A percentile compares a stretch with the other conserved stretches of the same genome.
These are phyloP conservation scores for Podospora comata DNA, from an alignment of 495 filamentous ascomycete genomes.

Conservation along the genomic window DNA sequence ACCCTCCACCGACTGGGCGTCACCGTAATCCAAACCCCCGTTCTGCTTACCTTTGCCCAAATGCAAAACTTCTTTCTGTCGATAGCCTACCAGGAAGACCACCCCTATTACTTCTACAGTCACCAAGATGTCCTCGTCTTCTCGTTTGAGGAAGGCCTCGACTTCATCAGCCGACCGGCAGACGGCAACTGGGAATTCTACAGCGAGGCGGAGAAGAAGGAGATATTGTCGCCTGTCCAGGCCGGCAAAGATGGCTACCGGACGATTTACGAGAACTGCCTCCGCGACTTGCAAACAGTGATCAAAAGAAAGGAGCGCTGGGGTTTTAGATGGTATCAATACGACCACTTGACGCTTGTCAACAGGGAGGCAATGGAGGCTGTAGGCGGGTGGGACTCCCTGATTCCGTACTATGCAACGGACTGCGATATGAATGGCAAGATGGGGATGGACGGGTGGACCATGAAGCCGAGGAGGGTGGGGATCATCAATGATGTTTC, in stretches of 20 bases:
- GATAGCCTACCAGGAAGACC: constrained; percentile 54
- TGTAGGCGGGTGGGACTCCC: constrained; percentile 58
- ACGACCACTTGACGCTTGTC: constrained; percentile 56
- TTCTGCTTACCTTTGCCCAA: constrained; percentile 59
- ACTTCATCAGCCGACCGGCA: constrained; percentile 30
- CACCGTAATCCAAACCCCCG: constrained; percentile 55
- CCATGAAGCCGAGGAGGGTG: constrained; percentile 40
- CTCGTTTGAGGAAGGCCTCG: constrained; percentile 48
- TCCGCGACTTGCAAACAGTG: constrained; percentile 41
- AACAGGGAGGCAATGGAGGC: constrained; percentile 50
- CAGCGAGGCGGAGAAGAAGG: constrained; percentile 37
- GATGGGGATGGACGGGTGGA: constrained; percentile 50
- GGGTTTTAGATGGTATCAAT: constrained; percentile 53
- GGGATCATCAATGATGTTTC: constrained; percentile 54
- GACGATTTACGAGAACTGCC: constrained; percentile 49
- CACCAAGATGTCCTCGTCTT: constrained; percentile 58
- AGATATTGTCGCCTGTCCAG: constrained; percentile 27
- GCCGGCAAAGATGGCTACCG: constrained; percentile 43
- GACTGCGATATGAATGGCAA: constrained; percentile 59
- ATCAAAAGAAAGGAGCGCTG: constrained; percentile 36
- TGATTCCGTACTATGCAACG: constrained; percentile 61
- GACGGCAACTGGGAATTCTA: constrained; percentile 34
- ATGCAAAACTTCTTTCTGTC: constrained; percentile 60
- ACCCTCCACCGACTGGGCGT: constrained; percentile 53
- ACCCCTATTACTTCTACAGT: constrained; percentile 58